Conservation (phyloP, 805 yeast species). For the Pichia nakasei region DNA sequence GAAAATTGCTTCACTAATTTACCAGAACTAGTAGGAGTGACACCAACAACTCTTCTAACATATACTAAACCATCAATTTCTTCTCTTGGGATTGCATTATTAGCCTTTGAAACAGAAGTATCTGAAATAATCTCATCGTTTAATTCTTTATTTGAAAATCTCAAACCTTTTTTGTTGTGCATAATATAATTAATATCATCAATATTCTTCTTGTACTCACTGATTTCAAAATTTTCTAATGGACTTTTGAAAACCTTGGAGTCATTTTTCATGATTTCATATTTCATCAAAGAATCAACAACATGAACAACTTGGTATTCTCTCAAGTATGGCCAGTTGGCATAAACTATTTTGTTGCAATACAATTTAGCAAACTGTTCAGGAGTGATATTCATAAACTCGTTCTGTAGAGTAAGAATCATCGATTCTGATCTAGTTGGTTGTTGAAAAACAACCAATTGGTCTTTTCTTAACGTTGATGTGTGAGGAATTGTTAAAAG, state of each 20-base stretch:
- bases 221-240: slow-evolving; percentile 38
- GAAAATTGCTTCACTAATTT: slow-evolving; percentile 69
- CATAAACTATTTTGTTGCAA: slow-evolving; percentile 55
- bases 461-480: slow-evolving; percentile 46
- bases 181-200: slow-evolving; percentile 34
- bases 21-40: slow-evolving; percentile 61
- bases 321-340: slow-evolving; percentile 84
- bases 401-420: slow-evolving; percentile 52
- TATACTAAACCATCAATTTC: slow-evolving; percentile 50
- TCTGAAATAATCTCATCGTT: slow-evolving; percentile 9
- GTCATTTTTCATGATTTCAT: slow-evolving; percentile 31
- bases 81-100: slow-evolving; percentile 7
- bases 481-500: slow-evolving; percentile 60
- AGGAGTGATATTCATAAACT: slow-evolving; percentile 44
- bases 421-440: slow-evolving; percentile 80
- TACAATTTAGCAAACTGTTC: slow-evolving; percentile 60
- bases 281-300: slow-evolving; percentile 43
- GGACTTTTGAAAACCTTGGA: slow-evolving; percentile 28
- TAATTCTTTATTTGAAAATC: slow-evolving; percentile 12
- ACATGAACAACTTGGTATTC: slow-evolving; percentile 68
- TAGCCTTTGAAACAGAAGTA: slow-evolving; percentile 1
- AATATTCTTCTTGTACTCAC: slow-evolving; percentile 35
- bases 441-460: slow-evolving; percentile 70
- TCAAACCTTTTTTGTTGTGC: slow-evolving; percentile 45
- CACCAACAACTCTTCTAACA: slow-evolving; percentile 71